Evolutionary conservation across 441 rosid genomes (phyloP).

Genomic region (Pelargonium cotyledonis): DNA sequence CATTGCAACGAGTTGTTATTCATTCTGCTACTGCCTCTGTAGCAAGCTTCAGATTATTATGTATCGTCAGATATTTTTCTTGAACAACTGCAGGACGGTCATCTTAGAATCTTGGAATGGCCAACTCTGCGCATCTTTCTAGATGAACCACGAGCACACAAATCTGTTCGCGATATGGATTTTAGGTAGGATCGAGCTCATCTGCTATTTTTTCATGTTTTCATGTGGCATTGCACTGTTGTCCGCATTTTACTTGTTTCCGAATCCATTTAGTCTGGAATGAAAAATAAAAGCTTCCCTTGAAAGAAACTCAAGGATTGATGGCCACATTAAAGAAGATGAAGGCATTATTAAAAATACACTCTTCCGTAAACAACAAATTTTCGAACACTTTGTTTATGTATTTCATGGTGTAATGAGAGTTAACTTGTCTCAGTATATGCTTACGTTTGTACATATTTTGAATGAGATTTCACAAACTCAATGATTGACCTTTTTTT

Average conservation of each 20-base stretch:
- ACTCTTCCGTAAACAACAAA: background rate
- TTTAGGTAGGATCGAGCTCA: conserved; percentile 48
- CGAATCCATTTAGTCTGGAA: background rate
- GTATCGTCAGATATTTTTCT: conserved; percentile 12
- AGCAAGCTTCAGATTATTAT: background rate
- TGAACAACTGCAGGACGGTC: conserved; percentile 60
- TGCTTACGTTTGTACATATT: background rate
- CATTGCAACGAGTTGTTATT: background rate
- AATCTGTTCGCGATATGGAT: conserved; percentile 79
- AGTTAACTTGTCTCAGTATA: background rate
- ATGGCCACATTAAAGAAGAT: background rate
- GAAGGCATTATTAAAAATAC: background rate
- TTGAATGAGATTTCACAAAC: background rate
- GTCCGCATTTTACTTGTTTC: background rate
- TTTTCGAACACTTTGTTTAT: background rate
- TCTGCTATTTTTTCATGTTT: conserved; percentile 3
- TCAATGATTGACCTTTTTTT: conserved; percentile 9
- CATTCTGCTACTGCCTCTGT: no score
- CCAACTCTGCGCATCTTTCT: conserved; percentile 60
- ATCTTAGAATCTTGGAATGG: conserved; percentile 82
- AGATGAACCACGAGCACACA: conserved; percentile 84
- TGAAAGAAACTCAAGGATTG: background rate
- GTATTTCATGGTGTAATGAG: conserved; percentile 1
- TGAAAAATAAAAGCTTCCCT: background rate
- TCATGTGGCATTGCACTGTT: background rate